Conservation (phyloP, 148 eudicot species). For the Rhododendron molle region DNA sequence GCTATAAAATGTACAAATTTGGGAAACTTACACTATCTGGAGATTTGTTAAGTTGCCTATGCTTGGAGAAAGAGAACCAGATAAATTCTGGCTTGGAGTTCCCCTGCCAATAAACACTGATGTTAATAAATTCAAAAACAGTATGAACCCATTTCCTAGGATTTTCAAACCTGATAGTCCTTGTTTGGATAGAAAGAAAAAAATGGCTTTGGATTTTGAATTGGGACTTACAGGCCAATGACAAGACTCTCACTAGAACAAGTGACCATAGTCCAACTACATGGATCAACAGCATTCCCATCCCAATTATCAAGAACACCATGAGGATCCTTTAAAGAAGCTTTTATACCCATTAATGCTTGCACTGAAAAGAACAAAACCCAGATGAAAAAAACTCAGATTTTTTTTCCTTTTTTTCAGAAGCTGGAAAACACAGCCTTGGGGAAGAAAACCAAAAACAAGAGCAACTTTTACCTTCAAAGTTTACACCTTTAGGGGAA, state of each 20-base stretch:
- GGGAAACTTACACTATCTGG: slow-evolving; percentile 48
- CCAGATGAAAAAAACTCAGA: background rate
- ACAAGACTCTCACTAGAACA: slow-evolving; percentile 60
- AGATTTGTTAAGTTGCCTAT: slow-evolving; percentile 73
- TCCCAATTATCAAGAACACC: slow-evolving; percentile 73
- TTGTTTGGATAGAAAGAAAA: slow-evolving; percentile 5
- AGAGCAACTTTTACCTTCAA: slow-evolving; percentile 39
- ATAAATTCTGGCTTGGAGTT: slow-evolving; percentile 61
- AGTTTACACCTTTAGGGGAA: slow-evolving; percentile 68
- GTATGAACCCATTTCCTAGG: background rate
- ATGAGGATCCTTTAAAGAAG: slow-evolving; percentile 43
- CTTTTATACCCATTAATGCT: slow-evolving; percentile 66
- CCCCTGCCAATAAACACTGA: slow-evolving; percentile 31
- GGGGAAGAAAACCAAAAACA: background rate
- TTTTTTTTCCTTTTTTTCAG: background rate
- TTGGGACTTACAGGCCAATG: slow-evolving; percentile 50
- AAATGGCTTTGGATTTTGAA: background rate
- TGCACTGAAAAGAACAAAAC: slow-evolving; percentile 23
- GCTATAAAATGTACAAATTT: background rate
- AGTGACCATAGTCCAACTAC: slow-evolving; percentile 83
- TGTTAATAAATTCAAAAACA: background rate
- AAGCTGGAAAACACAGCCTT: background rate
- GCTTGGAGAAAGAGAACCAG: slow-evolving; percentile 65
- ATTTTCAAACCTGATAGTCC: background rate
- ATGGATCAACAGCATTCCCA: slow-evolving; percentile 71